Evolutionary conservation across 371 early-diverging fungal genomes (phyloP), one percentile per base, ranked within the genome.

Genomic region (Circinella umbellata): DNA sequence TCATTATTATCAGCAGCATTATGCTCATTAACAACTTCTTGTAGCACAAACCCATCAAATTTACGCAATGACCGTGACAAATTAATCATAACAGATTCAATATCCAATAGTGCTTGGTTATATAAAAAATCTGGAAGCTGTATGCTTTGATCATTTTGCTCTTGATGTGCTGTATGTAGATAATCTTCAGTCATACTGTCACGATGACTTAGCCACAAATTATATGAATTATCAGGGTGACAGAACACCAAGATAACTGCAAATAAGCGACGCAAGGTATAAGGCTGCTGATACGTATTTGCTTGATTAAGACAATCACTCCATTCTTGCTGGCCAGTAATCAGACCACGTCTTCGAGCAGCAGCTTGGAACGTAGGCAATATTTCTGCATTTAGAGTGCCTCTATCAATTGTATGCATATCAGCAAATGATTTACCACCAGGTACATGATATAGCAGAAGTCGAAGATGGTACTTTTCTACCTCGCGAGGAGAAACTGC

Each of bases 381-480:
- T 7, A 46, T 1, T 34, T 35, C 27, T 39, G 62, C 66, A 27
- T 27, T 27, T 27, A 1, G 1, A 2, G 27, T 27, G 27, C 27
- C 27, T 27, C 27, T 27, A 39, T 64, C 38, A 4, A 68, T 37
- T 15, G 63, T 68, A 34, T 54, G 27, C 18, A 72, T 14, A 39
- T 64, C 60, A 11, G 37, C 39, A 46, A 61, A 72, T n/a, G 14
- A 37, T 17, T 34, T 39, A 35, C 64, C n/a, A 13, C 73, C 73
- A 3, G 55, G 64, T 4, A 68, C 54, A 53, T 72, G 64, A 15
- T 64, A 35, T 17, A 72, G 46, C 3, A 68, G 54, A 27, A 60
- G 53, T 9, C 47, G 55, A 8, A 60, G 47, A 37, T 8, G 39
- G 53, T 20, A 68, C 15, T 36, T n/a, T 35, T 62, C 65, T 15